phyloP scores from a whole-genome alignment of 2,329 filamentous ascomycete genomes.

The Fusarium penzigii region DNA sequence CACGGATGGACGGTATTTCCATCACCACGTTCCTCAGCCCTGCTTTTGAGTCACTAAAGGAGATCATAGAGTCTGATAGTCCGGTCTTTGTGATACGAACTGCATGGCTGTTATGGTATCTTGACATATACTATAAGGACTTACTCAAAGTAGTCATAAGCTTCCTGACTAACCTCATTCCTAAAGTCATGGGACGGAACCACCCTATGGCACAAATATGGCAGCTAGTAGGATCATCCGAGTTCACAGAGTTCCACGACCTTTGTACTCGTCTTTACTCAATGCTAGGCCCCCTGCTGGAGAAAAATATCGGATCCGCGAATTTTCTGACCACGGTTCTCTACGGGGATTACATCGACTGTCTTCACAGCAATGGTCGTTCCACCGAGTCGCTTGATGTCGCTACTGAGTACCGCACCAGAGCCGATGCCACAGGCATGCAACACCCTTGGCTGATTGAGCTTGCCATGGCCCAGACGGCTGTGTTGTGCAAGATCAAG shows the following conservation, averaged over 20 bases:
- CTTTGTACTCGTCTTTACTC: constrained; percentile 34
- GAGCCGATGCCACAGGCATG: constrained; percentile 31
- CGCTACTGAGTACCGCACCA: constrained; percentile 30
- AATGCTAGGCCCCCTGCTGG: constrained; percentile 32
- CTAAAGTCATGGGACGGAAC: constrained; percentile 31
- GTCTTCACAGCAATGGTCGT: constrained; percentile 29
- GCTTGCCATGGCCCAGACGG: constrained; percentile 34
- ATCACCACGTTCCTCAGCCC: constrained; percentile 35
- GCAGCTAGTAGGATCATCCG: constrained; percentile 30
- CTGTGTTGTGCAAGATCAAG: constrained; percentile 31
- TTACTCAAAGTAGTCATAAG: constrained; percentile 34
- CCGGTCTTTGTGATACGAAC: constrained; percentile 36
- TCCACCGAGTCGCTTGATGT: constrained; percentile 30
- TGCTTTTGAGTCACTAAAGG: constrained; percentile 37
- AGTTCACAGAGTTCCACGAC: constrained; percentile 36
- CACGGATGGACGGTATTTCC: constrained; percentile 33
- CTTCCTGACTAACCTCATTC: constrained; percentile 32
- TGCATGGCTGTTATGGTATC: constrained; percentile 38
- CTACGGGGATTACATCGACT: constrained; percentile 38
- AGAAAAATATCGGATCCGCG: constrained; percentile 33
- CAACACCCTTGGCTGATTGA: constrained; percentile 35
- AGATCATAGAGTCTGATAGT: constrained; percentile 35
- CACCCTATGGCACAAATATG: constrained; percentile 36
- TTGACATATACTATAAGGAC: constrained; percentile 36
- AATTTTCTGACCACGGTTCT: constrained; percentile 36